Evolutionary conservation across 202 grass and related monocot genomes (phyloP).

Genomic region (Sporobolus alterniflorus): DNA sequence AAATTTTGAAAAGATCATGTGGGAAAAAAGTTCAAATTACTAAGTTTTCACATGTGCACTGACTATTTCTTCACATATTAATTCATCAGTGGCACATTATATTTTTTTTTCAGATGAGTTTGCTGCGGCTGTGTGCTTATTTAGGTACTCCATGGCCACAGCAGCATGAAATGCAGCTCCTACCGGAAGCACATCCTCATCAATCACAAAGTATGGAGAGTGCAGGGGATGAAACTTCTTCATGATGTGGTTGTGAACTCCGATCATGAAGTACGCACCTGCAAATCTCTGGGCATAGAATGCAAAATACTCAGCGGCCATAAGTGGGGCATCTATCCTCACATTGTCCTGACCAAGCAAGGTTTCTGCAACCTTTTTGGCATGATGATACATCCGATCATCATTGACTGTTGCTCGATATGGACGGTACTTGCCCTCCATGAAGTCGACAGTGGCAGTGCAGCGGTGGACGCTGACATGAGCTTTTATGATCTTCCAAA

Average conservation of each 20-base stretch:
- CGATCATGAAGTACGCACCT: constrained; percentile 60
- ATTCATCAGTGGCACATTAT: not conserved
- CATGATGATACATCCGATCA: constrained; percentile 55
- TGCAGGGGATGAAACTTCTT: constrained; percentile 43
- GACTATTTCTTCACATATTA: not conserved
- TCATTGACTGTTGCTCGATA: constrained; percentile 66
- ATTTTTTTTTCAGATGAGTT: not conserved
- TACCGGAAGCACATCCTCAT: constrained; percentile 58
- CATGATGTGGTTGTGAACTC: constrained; percentile 14
- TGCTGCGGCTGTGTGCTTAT: constrained; percentile 13
- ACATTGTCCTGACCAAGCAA: constrained; percentile 55
- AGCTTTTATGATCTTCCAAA: constrained; percentile 53
- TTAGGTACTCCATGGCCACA: constrained; percentile 67
- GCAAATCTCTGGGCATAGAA: constrained; percentile 69
- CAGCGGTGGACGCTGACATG: constrained; percentile 51
- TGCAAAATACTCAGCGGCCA: constrained; percentile 65
- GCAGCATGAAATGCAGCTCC: constrained; percentile 68
- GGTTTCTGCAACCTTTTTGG: constrained; percentile 47
- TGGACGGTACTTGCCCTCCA: constrained; percentile 39
- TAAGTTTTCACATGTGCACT: not conserved
- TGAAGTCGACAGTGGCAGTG: constrained; percentile 53
- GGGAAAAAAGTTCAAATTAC: not conserved
- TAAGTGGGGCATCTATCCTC: not conserved
- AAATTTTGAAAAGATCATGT: not conserved
- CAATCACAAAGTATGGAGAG: constrained; percentile 59